Evolutionary conservation across 2,329 filamentous ascomycete species (phyloP), one percentile per base, ranked within the genome.

Genomic region (Incumbomyces delicatus): DNA sequence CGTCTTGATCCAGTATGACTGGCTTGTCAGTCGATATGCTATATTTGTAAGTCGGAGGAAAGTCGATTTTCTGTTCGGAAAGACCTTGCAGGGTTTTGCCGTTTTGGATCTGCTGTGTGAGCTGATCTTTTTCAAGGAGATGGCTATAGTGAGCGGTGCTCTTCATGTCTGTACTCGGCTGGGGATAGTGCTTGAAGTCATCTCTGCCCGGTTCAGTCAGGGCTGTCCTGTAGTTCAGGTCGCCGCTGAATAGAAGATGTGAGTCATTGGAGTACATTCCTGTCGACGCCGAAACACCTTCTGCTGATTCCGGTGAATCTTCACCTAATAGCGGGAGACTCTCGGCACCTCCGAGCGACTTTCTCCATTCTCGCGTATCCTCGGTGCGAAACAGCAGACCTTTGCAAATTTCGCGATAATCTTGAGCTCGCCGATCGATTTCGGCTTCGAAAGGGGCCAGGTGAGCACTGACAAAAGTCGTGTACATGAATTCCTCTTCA

Each of bases 11-110:
- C 62, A 50, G 66, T 60, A 22, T 62, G 58, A 44, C 58, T 30
- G 52, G 48, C 40, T 55, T 51, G 41, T 43, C 48, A 6, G 34
- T 37, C 27, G 66, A 58, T 1, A 75, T 63, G 30, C 75, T 73
- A 63, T 92, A 94, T 65, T 98, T 98, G 72, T 98, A 98, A 0
- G 92, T 95, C 0, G 92, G 92, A 1, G 88, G 84, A 59, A 96
- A 98, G 3, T 64, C 66, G 49, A 96, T 79, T 1, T 75, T 69
- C 1, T 81, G 77, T 66, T 98, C 92, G 8, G 70, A 68, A 30
- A 98, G 70, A 3, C 86, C 82, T 53, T 96, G 88, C 18, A 94
- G 69, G 2, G 85, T 87, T 13, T 80, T 75, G 0, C 81, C 79
- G 1, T 80, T 80, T 3, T 65, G 65, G 44, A 78, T 78, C 65